A percentile compares a stretch with the other conserved stretches of the same genome.
These are phyloP conservation scores for Venustampulla echinocandica DNA, from an alignment of 495 filamentous ascomycete genomes.

Conservation along the genomic window DNA sequence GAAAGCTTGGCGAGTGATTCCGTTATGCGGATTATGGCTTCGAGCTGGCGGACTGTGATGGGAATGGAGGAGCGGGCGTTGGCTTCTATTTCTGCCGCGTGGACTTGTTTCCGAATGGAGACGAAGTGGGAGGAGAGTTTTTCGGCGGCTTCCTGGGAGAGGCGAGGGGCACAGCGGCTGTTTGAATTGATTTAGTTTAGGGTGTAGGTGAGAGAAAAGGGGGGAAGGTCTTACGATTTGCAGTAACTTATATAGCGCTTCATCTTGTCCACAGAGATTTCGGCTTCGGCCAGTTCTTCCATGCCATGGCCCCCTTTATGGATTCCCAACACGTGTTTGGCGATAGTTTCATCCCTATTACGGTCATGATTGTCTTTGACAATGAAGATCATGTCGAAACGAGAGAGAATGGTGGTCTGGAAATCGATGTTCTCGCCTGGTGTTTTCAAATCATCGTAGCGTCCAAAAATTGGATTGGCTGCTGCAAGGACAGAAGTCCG, in stretches of 20 bases:
- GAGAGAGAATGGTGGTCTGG: slow-evolving; percentile 95
- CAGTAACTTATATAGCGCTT: slow-evolving; percentile 97
- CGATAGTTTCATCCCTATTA: slow-evolving; percentile 83
- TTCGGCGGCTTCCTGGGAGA: slow-evolving; percentile 87
- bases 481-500: slow-evolving; percentile 92
- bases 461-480: slow-evolving; percentile 94
- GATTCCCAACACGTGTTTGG: slow-evolving; percentile 94
- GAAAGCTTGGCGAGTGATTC: slow-evolving; percentile 90
- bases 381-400: slow-evolving; percentile 99
- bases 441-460: slow-evolving; percentile 96
- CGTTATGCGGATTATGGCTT: slow-evolving; percentile 94
- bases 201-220: not conserved
- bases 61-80: slow-evolving; percentile 87
- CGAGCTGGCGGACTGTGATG: slow-evolving; percentile 94
- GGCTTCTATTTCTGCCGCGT: slow-evolving; percentile 77
- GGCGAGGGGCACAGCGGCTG: slow-evolving; percentile 84
- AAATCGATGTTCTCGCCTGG: slow-evolving; percentile 99
- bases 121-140: slow-evolving; percentile 98
- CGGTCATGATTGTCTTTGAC: slow-evolving; percentile 93
- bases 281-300: slow-evolving; percentile 75
- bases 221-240: slow-evolving; percentile 58
- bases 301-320: slow-evolving; percentile 86
- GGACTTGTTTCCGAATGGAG: slow-evolving; percentile 87
- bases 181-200: slow-evolving; percentile 29
- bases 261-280: slow-evolving; percentile 93